Conservation (phyloP, 306 rosid species). For the Gastrolobium villosum region DNA sequence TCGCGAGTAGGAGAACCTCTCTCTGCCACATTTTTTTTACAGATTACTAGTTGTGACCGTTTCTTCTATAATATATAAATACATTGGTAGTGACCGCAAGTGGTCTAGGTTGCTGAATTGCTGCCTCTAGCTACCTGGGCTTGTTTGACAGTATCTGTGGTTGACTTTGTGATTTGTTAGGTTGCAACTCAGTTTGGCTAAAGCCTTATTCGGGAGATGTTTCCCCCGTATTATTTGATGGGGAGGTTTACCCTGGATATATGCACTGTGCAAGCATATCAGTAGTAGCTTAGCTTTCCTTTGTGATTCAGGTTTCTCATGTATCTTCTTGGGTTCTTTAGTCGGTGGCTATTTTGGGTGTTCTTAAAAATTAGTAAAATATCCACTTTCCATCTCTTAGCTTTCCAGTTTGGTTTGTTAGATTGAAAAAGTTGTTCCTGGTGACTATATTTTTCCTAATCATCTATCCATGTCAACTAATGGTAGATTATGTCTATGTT, state of each 20-base stretch:
- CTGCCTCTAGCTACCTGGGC: background rate
- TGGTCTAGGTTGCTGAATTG: slow-evolving; percentile 30
- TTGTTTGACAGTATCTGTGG: slow-evolving; percentile 6
- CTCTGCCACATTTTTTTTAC: background rate
- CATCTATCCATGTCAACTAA: background rate
- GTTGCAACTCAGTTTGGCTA: slow-evolving; percentile 4
- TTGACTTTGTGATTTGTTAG: background rate
- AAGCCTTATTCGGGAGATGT: background rate
- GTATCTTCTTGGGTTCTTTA: background rate
- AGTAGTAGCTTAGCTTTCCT: slow-evolving; percentile 8
- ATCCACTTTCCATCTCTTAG: background rate
- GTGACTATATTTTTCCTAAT: slow-evolving; percentile 16
- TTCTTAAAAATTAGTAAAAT: background rate
- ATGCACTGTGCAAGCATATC: slow-evolving; percentile 1
- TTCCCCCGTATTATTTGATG: background rate
- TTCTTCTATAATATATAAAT: background rate
- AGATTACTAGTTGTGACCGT: background rate
- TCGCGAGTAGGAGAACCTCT: background rate
- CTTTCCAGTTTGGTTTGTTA: background rate
- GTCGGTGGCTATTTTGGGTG: slow-evolving; percentile 3
- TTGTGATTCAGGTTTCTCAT: slow-evolving; percentile 23
- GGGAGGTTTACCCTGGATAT: background rate
- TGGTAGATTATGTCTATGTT: slow-evolving; percentile 36
- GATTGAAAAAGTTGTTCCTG: background rate
- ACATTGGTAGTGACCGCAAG: background rate